Evolutionary conservation across 176 grass and related monocot species (phyloP), one percentile per base, ranked within the genome.

Genomic region (Zoysia pacifica): DNA sequence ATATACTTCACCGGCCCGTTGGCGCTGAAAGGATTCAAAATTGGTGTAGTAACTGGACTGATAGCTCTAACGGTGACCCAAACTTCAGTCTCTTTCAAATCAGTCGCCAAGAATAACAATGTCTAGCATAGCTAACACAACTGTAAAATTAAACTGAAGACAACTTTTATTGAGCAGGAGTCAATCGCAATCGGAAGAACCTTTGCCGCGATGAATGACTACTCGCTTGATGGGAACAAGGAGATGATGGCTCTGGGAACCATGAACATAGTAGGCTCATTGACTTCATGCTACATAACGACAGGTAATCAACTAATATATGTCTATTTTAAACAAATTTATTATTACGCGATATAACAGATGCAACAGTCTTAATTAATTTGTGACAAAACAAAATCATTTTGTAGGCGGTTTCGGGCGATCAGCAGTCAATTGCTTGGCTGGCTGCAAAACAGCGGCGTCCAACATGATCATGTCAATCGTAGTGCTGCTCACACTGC

Each of bases 101-200:
- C 45, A 47, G 45, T 47, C 8, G 45, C 45, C 8, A 6, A 6
- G 8, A 47, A 47, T 7, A 7, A 47, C 5, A 5, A 47, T 47
- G 45, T 47, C 45, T 47, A 16, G n/a, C 74, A 54, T 61, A 61
- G 11, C 36, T 62, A 55, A 81, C n/a, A 12, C 64, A 18, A 41
- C 5, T 47, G 45, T 7, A 7, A 47, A 47, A 7, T 47, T 80
- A 11, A 44, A 61, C 47, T 63, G 46, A 79, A 45, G 5, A 18
- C 7, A 53, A 45, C 4, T 18, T 80, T 79, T 45, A 45, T 47
- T 47, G 2, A 79, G 83, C 70, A 97, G 94, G 94, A 97, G 92
- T 91, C 94, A 6, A 85, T 92, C 45, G 94, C 94, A 43, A 97
- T 97, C 71, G 94, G 94, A 78, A 90, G 94, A 92, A 97, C 94